Base-by-base conservation (phyloP, 257 asterid genomes). In the Ilex asprella region DNA sequence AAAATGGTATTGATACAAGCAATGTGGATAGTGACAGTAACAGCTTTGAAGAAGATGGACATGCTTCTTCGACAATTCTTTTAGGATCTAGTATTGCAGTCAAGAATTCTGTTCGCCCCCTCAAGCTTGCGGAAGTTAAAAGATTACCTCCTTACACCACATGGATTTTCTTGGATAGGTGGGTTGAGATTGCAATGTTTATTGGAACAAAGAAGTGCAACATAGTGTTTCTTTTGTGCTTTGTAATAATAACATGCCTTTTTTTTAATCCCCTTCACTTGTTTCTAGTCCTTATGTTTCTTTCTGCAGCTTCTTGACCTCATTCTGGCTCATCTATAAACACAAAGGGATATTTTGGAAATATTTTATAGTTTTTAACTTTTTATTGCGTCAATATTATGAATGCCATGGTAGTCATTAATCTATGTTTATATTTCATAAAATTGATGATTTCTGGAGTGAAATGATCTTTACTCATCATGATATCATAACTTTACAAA, bases 151-250 rank as follows among this genome's bases (percentile, higher is more conserved):
- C 87, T 31, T 93, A 79, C 75, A 87, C 92, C 10, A 84, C 99
- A 53, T 93, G 97, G 96, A 69, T 80, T 66, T 87, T 89, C 67
- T 76, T 93, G 80, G 95, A 84, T 77, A 89, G 96, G 99, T 85
- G 70, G 65, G 81, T 71, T 72, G 59, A 61, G 60, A 55, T 49
- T 70, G 46, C 51, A 30, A 46, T 63, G 78, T 64, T 55, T 69
- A 57, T 64, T n/a, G 53, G 30, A 30, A 55, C 60, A 60, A 60
- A 55, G 56, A 39, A 31, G 56, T 27, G 54, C 51, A 58, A 29
- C 50, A 54, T 16, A 65, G 27, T 39, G 56, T 50, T 62, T 30
- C 49, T 41, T 47, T 59, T 59, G 63, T 31, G 39, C 29, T 67
- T 51, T 65, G 55, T 39, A 41, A 56, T 57, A 15, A 7, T 31